Percentiles rank a stretch among this genome's conserved stretches.
phyloP scores from a whole-genome alignment of 805 yeast genomes.

The Phaffomyces opuntiae region DNA sequence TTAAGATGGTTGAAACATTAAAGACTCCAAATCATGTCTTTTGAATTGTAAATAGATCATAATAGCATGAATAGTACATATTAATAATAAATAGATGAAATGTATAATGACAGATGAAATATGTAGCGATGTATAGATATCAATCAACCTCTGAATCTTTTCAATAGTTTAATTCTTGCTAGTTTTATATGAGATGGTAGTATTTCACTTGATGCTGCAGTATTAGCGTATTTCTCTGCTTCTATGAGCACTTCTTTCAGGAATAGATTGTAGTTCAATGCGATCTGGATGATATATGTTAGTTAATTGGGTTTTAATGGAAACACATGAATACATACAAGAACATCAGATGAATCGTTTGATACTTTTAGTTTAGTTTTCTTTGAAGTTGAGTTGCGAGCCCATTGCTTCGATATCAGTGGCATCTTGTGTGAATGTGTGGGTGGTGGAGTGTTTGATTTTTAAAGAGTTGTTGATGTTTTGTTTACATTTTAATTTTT shows the following conservation, averaged over 20 bases:
- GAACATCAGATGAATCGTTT: too few relatives aligned
- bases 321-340: too few relatives aligned
- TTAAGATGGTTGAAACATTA: constrained; percentile 46
- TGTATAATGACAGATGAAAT: neutral
- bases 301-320: neutral
- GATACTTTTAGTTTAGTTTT: too few relatives aligned
- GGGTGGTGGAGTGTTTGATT: too few relatives aligned
- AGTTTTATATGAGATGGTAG: constrained; percentile 34
- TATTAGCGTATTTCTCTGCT: constrained; percentile 32
- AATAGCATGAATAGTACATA: neutral
- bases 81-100: neutral
- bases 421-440: too few relatives aligned
- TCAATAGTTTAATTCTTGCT: constrained; percentile 28
- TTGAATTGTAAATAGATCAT: constrained; percentile 4
- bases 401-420: too few relatives aligned
- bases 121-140: too few relatives aligned
- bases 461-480: too few relatives aligned
- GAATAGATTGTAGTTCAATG: constrained; percentile 42
- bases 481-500: too few relatives aligned
- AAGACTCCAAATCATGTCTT: constrained; percentile 29
- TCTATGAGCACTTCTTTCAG: constrained; percentile 30
- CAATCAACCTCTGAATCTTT: constrained; percentile 29
- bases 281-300: constrained; percentile 21
- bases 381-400: too few relatives aligned
- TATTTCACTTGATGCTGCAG: constrained; percentile 36